Evolutionary conservation across 768 basidiomycete species (phyloP).

Genomic region (Coprinopsis sp.): DNA sequence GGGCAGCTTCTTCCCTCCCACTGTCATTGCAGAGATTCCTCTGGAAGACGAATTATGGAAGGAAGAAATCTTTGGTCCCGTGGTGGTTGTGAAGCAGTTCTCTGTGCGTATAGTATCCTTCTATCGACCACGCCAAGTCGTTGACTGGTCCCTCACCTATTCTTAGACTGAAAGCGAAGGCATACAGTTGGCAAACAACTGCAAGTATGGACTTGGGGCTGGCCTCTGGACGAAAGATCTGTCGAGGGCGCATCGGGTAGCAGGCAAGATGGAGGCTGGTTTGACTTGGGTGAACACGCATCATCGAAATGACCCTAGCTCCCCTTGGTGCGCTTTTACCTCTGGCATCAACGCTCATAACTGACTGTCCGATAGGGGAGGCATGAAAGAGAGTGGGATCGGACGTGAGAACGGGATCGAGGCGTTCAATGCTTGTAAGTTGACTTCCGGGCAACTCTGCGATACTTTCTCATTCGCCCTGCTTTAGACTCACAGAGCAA

Average conservation of each 20-base stretch:
- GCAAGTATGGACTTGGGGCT: constrained; percentile 77
- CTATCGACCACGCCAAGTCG: background rate
- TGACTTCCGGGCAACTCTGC: background rate
- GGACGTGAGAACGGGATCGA: constrained; percentile 85
- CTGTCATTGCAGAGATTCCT: constrained; percentile 58
- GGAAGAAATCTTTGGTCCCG: constrained; percentile 85
- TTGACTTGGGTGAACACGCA: constrained; percentile 88
- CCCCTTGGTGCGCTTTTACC: constrained; percentile 60
- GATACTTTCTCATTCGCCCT: constrained; percentile 2
- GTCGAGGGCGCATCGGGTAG: constrained; percentile 70
- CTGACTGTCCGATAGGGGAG: constrained; percentile 50
- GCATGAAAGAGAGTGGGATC: constrained; percentile 87
- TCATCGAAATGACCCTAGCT: constrained; percentile 85
- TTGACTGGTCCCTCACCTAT: background rate
- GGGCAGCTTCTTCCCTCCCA: constrained; percentile 79
- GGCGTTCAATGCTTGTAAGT: constrained; percentile 73
- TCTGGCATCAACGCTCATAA: background rate
- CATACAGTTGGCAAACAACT: constrained; percentile 64
- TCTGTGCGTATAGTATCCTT: constrained; percentile 25
- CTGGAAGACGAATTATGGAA: constrained; percentile 64
- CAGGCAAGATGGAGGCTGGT: constrained; percentile 66
- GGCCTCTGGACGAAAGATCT: constrained; percentile 77
- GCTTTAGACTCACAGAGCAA: constrained; percentile 77
- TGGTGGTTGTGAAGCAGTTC: constrained; percentile 58
- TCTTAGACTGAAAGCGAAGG: constrained; percentile 60